Conservation (phyloP, 164 flowering plant species). For the Tetracentron sinense region DNA sequence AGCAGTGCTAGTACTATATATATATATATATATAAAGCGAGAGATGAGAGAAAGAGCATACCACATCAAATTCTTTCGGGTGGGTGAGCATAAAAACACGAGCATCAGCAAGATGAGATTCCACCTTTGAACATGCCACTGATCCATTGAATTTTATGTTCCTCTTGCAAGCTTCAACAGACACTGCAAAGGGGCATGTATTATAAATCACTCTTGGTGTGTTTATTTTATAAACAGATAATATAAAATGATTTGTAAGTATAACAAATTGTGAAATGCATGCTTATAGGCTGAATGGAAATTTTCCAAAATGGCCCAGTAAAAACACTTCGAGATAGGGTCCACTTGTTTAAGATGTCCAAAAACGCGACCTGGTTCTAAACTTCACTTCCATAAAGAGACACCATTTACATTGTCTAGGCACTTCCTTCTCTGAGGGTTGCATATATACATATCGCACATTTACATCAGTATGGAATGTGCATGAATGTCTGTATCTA, state of each 20-base stretch:
- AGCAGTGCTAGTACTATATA: too few relatives aligned
- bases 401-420: neutral
- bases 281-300: neutral
- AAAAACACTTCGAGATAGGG: neutral
- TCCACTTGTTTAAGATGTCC: neutral
- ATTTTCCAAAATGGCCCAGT: neutral
- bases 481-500: too few relatives aligned
- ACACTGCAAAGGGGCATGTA: conserved; percentile 42
- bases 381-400: neutral
- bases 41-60: conserved; percentile 32
- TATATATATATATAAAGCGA: neutral
- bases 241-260: neutral
- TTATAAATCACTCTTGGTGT: neutral
- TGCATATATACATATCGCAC: too few relatives aligned
- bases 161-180: conserved; percentile 90
- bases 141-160: conserved; percentile 96
- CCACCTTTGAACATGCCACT: conserved; percentile 77
- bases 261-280: neutral
- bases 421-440: too few relatives aligned
- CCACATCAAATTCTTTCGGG: conserved; percentile 96
- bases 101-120: conserved; percentile 87
- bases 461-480: too few relatives aligned
- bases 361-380: neutral
- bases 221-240: too few relatives aligned
- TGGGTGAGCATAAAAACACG: conserved; percentile 92